Conservation (phyloP, 2,329 filamentous ascomycete genomes). For the Fusarium dimerum region DNA sequence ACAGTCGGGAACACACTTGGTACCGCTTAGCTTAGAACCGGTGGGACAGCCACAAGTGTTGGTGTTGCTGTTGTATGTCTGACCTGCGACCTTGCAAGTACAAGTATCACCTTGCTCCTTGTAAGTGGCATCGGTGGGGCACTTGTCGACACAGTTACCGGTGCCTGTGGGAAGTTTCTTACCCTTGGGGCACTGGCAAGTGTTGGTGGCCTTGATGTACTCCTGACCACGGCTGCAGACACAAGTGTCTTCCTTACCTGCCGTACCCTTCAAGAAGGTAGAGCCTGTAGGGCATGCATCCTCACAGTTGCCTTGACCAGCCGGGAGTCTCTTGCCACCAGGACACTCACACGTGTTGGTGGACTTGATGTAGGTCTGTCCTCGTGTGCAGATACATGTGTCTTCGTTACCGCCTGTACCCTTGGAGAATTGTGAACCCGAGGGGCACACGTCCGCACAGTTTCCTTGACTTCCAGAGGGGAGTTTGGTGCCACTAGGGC, state of each 20-base stretch:
- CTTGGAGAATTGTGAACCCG: background rate
- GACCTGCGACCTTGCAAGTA: background rate
- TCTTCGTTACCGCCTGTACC: background rate
- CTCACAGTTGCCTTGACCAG: background rate
- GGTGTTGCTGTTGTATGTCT: background rate
- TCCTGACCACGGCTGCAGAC: background rate
- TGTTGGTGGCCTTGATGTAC: background rate
- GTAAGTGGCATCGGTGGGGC: background rate
- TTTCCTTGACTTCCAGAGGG: background rate
- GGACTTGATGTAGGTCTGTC: background rate
- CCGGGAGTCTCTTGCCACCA: background rate
- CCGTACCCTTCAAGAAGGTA: background rate
- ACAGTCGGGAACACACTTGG: constrained; percentile 3
- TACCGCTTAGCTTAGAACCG: background rate
- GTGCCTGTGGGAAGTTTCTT: background rate
- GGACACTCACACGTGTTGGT: background rate
- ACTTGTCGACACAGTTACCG: background rate
- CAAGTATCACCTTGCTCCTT: background rate
- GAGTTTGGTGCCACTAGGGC: background rate
- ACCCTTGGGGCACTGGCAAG: background rate
- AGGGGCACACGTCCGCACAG: background rate
- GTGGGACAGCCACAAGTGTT: background rate
- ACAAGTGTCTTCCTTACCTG: background rate
- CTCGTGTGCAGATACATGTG: background rate
- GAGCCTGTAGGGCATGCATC: background rate